A percentile compares a stretch with the other conserved stretches of the same genome.
phyloP scores from a whole-genome alignment of 2,329 filamentous ascomycete species.

The Claviceps sorghi region DNA sequence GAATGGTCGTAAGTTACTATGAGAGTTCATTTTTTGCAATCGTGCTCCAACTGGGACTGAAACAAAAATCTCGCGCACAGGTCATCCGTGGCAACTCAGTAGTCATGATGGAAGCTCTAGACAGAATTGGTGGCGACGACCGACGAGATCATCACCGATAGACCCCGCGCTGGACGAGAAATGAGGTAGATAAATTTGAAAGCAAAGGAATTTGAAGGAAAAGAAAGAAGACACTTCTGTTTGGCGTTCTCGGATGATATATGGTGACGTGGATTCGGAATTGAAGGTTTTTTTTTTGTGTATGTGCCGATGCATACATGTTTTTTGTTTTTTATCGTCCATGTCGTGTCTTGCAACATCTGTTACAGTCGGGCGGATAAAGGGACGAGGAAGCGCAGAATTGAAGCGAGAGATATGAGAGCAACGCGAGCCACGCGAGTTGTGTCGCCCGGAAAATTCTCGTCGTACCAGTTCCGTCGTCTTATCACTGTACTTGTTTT shows the following conservation, averaged over 20 bases:
- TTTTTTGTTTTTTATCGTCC: not conserved
- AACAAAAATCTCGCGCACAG: slow-evolving; percentile 25
- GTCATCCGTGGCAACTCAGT: slow-evolving; percentile 97
- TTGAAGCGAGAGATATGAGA: not conserved
- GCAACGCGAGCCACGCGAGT: not conserved
- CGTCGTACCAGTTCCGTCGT: slow-evolving; percentile 37
- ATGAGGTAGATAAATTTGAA: slow-evolving; percentile 3
- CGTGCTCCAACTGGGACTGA: not conserved
- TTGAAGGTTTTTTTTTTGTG: not conserved
- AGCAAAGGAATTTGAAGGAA: not conserved
- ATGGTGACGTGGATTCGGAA: slow-evolving; percentile 5
- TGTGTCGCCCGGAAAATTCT: slow-evolving; percentile 19
- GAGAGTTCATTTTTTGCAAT: not conserved
- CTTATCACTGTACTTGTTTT: slow-evolving; percentile 28
- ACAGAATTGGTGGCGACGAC: slow-evolving; percentile 51
- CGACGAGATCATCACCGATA: slow-evolving; percentile 23
- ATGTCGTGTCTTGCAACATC: not conserved
- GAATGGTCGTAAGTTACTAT: slow-evolving; percentile 64
- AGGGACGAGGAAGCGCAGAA: no score
- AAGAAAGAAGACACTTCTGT: slow-evolving; percentile 7
- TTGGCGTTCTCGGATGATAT: slow-evolving; percentile 21
- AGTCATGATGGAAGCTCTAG: slow-evolving; percentile 84
- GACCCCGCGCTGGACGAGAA: slow-evolving; percentile 6
- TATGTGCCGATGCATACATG: not conserved
- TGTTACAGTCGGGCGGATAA: not conserved